Conservation (phyloP, 495 filamentous ascomycete species). For the Tuber calosporum region DNA sequence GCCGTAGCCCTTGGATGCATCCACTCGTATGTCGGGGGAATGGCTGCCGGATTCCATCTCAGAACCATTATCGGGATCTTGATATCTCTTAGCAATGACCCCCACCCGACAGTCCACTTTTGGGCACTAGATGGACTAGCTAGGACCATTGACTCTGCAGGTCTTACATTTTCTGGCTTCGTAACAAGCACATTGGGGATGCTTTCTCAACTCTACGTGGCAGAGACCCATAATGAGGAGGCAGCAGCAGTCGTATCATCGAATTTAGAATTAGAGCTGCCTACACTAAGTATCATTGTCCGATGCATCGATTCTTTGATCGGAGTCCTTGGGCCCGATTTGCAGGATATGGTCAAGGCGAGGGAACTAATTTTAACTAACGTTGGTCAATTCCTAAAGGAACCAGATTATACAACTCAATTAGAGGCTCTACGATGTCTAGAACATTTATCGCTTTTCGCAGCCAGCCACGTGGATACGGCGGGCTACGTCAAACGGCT, state of each 20-base stretch:
- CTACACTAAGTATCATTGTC: constrained; percentile 73
- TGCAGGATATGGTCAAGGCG: constrained; percentile 88
- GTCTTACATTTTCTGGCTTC: constrained; percentile 81
- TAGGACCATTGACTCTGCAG: constrained; percentile 83
- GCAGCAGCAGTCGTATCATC: constrained; percentile 69
- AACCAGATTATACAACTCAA: constrained; percentile 64
- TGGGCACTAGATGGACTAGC: constrained; percentile 88
- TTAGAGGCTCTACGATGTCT: constrained; percentile 72
- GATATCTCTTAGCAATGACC: constrained; percentile 91
- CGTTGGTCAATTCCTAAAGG: constrained; percentile 71
- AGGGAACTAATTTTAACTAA: constrained; percentile 84
- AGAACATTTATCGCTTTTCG: constrained; percentile 89
- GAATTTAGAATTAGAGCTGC: constrained; percentile 75
- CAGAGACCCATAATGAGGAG: constrained; percentile 84
- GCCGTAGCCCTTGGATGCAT: constrained; percentile 90
- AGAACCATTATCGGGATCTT: constrained; percentile 92
- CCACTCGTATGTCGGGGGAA: constrained; percentile 89
- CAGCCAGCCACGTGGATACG: constrained; percentile 77
- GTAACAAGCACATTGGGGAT: constrained; percentile 87
- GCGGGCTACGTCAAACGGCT: constrained; percentile 70
- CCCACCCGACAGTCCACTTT: constrained; percentile 92
- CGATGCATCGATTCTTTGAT: constrained; percentile 89
- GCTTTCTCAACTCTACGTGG: constrained; percentile 82
- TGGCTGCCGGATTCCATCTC: constrained; percentile 95
- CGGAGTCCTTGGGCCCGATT: constrained; percentile 89